phyloP scores from a whole-genome alignment of 78 protist genomes.

The Bodo saltans region DNA sequence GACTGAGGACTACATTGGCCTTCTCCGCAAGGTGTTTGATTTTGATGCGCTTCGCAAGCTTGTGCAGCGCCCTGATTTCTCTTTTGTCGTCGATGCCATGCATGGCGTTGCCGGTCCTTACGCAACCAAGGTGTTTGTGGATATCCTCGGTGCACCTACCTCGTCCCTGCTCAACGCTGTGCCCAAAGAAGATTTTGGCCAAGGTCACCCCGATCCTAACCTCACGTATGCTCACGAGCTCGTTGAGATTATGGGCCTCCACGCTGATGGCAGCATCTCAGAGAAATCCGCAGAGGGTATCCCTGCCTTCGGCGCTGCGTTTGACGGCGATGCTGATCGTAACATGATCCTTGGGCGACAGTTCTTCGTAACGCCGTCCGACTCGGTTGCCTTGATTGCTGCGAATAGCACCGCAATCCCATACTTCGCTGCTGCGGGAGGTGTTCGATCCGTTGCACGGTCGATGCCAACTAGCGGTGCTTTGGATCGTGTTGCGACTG shows the following conservation, averaged over 20 bases:
- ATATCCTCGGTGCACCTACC: slow-evolving; percentile 74
- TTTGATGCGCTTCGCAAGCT: slow-evolving; percentile 53
- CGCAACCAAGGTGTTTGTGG: slow-evolving; percentile 68
- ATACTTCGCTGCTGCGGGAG: slow-evolving; percentile 51
- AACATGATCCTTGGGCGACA: slow-evolving; percentile 87
- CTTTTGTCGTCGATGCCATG: slow-evolving; percentile 76
- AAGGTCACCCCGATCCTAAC: slow-evolving; percentile 98
- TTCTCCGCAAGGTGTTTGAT: slow-evolving; percentile 76
- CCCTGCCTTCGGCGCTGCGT: slow-evolving; percentile 87
- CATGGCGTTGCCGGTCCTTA: slow-evolving; percentile 93
- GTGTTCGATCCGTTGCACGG: slow-evolving; percentile 86
- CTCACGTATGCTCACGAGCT: slow-evolving; percentile 88
- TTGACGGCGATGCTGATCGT: slow-evolving; percentile 94
- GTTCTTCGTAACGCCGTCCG: slow-evolving; percentile 93
- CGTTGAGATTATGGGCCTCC: slow-evolving; percentile 70
- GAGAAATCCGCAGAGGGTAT: slow-evolving; percentile 5
- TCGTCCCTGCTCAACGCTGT: slow-evolving; percentile 42
- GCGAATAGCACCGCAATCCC: slow-evolving; percentile 72
- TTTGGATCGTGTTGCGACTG: slow-evolving; percentile 55
- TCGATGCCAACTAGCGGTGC: slow-evolving; percentile 92
- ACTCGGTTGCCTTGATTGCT: slow-evolving; percentile 91
- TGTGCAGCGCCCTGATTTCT: slow-evolving; percentile 52
- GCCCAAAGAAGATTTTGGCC: slow-evolving; percentile 90
- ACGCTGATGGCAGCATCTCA: neutral
- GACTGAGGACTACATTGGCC: slow-evolving; percentile 53